Base-by-base conservation (phyloP, 1,284 basidiomycete genomes). In the Inonotus hispidus region DNA sequence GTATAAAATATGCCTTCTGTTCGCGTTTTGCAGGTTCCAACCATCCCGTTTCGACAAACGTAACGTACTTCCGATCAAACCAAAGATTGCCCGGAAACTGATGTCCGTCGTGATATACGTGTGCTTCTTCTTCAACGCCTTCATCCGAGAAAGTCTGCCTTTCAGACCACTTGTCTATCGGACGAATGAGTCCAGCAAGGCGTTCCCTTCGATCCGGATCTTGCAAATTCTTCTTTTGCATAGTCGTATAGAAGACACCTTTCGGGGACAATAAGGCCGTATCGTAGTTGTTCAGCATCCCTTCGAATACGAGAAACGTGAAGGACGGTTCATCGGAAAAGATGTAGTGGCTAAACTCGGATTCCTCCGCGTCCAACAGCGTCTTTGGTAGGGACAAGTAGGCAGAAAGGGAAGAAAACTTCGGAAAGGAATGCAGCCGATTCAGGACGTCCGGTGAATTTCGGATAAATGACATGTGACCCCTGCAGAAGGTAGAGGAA, bases 1-100 rank as follows among this genome's bases (percentile, higher is more conserved):
- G 63, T 55, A 64, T 64, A 35, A 64, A 61, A 35, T 64, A 64
- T 25, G 59, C 55, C 41, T 64, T 64, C 41, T 64, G 59, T 23
- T 60, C 59, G 14, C 63, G 37, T 27, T 61, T 49, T 13, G 35
- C n/a, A 16, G 61, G 56, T 38, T 58, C 29, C 19, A 43, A 29
- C 63, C 63, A 64, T n/a, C 63, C 63, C 21, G 63, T 64, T 21
- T 61, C 59, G 16, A 64, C 55, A 56, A 46, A 64, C 21, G 55
- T 54, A 7, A 45, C 49, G 37, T 58, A 49, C 29, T 58, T 56
- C 19, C 19, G 37, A n/a, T 58, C 52, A 46, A 64, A 61, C 63
- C 63, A 64, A 25, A 64, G 11, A 14, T 50, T 46, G n/a, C 59
- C 56, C 8, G 21, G 29, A 39, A 41, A 61, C 10, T 37, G 14